These are phyloP conservation scores for Trametes meyenii DNA, from an alignment of 768 basidiomycete genomes.

Conservation along the genomic window DNA sequence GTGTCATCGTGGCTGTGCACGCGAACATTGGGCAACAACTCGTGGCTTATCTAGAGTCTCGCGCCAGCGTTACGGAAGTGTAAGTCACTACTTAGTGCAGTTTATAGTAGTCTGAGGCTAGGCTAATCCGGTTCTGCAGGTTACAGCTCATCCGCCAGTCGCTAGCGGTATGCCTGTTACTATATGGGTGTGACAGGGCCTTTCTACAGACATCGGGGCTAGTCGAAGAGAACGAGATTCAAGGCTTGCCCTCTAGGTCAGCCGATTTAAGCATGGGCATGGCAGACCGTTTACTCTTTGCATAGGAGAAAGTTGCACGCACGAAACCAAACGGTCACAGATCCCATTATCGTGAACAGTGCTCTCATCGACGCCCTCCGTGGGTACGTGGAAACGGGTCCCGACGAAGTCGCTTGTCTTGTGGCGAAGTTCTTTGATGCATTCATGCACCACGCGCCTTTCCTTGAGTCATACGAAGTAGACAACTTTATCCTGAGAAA, in stretches of 20 bases:
- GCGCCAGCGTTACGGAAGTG: constrained; percentile 38
- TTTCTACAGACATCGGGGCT: constrained; percentile 50
- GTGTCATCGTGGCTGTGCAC: constrained; percentile 52
- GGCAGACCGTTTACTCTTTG: background rate
- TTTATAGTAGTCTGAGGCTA: background rate
- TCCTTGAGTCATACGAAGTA: constrained; percentile 66
- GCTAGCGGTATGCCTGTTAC: constrained; percentile 58
- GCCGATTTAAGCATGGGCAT: constrained; percentile 21
- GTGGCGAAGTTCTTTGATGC: constrained; percentile 64
- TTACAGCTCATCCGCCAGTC: constrained; percentile 55
- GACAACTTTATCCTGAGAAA: constrained; percentile 76
- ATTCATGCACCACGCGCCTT: constrained; percentile 60
- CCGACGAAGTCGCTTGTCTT: constrained; percentile 54
- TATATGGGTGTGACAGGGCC: constrained; percentile 67
- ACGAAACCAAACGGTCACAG: constrained; percentile 46
- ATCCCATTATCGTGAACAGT: constrained; percentile 64
- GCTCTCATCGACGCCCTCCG: constrained; percentile 58
- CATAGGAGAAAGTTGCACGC: constrained; percentile 51
- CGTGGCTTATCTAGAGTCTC: constrained; percentile 39
- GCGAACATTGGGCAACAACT: constrained; percentile 44
- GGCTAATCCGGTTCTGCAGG: background rate
- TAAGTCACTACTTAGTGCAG: constrained; percentile 32
- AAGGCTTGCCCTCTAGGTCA: constrained; percentile 59
- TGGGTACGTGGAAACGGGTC: constrained; percentile 50
- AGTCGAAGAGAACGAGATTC: constrained; percentile 50